Conservation (phyloP, 2,329 filamentous ascomycete species). For the Arthroderma sp. region DNA sequence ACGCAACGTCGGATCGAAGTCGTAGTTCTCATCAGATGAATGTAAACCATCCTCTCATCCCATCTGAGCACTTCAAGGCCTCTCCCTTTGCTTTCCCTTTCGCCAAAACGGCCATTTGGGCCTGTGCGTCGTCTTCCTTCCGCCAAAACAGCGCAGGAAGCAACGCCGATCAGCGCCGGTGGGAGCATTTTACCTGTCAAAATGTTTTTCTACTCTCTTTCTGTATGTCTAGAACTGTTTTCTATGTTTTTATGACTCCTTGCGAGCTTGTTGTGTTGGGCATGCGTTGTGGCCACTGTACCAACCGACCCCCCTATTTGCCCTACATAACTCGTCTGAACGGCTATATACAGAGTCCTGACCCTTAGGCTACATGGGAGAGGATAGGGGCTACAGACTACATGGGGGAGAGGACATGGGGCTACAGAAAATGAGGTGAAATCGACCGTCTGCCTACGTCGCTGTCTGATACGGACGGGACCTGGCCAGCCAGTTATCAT, state of each 20-base stretch:
- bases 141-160: constrained; percentile 1
- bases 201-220: background rate
- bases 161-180: background rate
- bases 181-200: background rate
- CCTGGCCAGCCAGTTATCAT: no score
- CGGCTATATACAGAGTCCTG: no score
- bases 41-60: background rate
- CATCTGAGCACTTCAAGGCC: no score
- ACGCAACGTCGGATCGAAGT: background rate
- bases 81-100: background rate
- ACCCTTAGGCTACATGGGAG: no score
- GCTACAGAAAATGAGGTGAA: no score
- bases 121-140: constrained; percentile 3
- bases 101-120: background rate
- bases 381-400: no score
- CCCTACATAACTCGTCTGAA: no score
- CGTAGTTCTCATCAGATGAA: background rate
- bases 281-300: background rate
- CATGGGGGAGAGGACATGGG: no score
- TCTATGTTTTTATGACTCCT: background rate
- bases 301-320: no score
- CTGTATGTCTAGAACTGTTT: background rate
- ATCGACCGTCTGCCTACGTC: no score
- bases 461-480: no score
- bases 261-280: background rate